Evolutionary conservation across 2,329 filamentous ascomycete genomes (phyloP), one percentile per base, ranked within the genome.

Genomic region (Teratosphaeria pseudoeucalypti): DNA sequence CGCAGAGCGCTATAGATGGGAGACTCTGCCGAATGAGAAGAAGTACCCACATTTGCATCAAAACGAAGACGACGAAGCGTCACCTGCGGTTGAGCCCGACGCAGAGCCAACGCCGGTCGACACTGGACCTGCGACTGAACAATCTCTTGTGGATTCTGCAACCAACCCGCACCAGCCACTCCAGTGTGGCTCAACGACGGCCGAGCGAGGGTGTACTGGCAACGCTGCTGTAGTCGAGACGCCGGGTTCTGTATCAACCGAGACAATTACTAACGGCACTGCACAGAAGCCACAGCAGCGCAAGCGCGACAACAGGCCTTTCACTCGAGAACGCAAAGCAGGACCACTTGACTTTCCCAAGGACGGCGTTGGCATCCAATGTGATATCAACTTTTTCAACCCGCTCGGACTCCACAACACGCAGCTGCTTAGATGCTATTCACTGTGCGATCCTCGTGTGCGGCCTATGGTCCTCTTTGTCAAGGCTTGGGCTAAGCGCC

Each of bases 371-470:
- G 90, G 90, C n/a, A 88, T 92, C 14, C 89, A 92, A 70, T 94
- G 89, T 71, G 90, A 96, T 70, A 90, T 96, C 78, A 95, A 95
- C 73, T 96, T 96, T 71, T 88, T 88, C 1, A 91, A 91, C 19
- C 85, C 89, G 53, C 82, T 96, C 2, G 90, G 87, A 1, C 78
- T 95, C 2, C 87, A 94, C 64, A 96, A 96, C 72, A 95, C 91
- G 0, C 77, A 84, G 37, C 82, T 96, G 47, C 81, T 96, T 34
- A 85, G 88, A 47, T 92, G 89, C 72, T 96, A 96, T 74, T 87
- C 88, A 1, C 82, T 84, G 58, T 89, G 87, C 23, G 92, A 96
- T 70, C 76, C 82, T 4, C 85, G 92, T 11, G 89, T 96, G 5
- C 82, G 84, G 26, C 84, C 85, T 1, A 83, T 96, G 76, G 85